These are phyloP conservation scores for Paraphysoderma sedebokerense DNA, from an alignment of 371 early-diverging fungal genomes.

Conservation along the genomic window DNA sequence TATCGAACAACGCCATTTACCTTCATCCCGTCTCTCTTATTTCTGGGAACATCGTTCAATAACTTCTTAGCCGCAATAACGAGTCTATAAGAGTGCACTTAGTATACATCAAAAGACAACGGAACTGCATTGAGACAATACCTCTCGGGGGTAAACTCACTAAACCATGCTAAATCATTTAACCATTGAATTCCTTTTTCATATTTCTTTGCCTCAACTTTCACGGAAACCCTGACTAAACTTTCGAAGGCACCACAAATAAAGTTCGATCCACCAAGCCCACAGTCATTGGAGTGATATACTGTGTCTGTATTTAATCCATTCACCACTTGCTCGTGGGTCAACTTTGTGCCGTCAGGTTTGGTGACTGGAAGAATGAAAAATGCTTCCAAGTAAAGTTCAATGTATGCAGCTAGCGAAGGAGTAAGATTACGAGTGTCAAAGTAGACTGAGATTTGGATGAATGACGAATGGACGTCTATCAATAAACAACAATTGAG, in stretches of 20 bases:
- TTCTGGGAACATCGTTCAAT: conserved; percentile 38
- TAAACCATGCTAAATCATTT: conserved; percentile 37
- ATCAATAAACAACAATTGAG: background rate
- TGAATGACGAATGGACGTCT: conserved; percentile 41
- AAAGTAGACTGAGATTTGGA: conserved; percentile 29
- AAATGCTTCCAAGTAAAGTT: conserved; percentile 34
- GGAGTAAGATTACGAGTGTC: conserved; percentile 26
- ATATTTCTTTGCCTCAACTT: conserved; percentile 31
- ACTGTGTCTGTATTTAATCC: conserved; percentile 37
- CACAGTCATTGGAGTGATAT: conserved; percentile 24
- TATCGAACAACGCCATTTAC: conserved; percentile 13
- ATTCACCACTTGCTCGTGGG: conserved; percentile 39
- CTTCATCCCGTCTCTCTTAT: conserved; percentile 37
- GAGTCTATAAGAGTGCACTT: conserved; percentile 4
- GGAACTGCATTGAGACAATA: background rate
- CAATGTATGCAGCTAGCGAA: conserved; percentile 31
- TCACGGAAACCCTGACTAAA: conserved; percentile 25
- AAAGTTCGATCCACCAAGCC: conserved; percentile 12
- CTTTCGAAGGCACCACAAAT: conserved; percentile 21
- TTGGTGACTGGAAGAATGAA: conserved; percentile 34
- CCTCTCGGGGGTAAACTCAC: conserved; percentile 36
- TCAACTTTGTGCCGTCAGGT: conserved; percentile 17
- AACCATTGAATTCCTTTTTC: conserved; percentile 35
- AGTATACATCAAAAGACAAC: background rate
- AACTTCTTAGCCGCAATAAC: conserved; percentile 38